Conservation (phyloP, 179 eudicot genomes). For the Carnegiea gigantea region DNA sequence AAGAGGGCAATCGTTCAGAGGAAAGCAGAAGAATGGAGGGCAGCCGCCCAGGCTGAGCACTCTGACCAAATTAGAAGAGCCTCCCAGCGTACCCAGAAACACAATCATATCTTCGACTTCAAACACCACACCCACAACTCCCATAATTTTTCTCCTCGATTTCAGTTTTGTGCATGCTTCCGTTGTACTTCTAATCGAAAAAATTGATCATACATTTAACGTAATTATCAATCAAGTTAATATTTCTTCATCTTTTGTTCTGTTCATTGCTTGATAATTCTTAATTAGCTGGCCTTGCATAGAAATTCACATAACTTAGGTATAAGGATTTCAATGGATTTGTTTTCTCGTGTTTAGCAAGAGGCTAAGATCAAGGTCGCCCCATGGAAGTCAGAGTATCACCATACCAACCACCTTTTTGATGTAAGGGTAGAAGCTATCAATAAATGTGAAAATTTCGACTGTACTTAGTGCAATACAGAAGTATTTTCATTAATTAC, state of each 20-base stretch:
- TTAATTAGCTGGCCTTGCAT: background rate
- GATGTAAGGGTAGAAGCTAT: too few species aligned
- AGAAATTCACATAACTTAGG: background rate
- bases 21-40: constrained; percentile 78
- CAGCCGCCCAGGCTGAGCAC: constrained; percentile 59
- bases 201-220: background rate
- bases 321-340: background rate
- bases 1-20: constrained; percentile 69
- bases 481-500: too few species aligned
- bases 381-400: too few species aligned
- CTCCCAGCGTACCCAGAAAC: constrained; percentile 35
- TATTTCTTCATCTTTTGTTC: too few species aligned
- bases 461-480: too few species aligned
- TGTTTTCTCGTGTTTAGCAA: background rate
- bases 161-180: constrained; percentile 62
- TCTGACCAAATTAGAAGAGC: constrained; percentile 53
- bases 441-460: too few species aligned
- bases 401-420: too few species aligned
- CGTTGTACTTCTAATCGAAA: constrained; percentile 35
- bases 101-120: constrained; percentile 25
- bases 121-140: constrained; percentile 20
- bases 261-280: too few species aligned
- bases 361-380: background rate
- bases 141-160: constrained; percentile 33
- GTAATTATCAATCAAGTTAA: background rate